Evolutionary conservation across 805 yeast species (phyloP).

Genomic region (Saccharomycopsis babjevae): DNA sequence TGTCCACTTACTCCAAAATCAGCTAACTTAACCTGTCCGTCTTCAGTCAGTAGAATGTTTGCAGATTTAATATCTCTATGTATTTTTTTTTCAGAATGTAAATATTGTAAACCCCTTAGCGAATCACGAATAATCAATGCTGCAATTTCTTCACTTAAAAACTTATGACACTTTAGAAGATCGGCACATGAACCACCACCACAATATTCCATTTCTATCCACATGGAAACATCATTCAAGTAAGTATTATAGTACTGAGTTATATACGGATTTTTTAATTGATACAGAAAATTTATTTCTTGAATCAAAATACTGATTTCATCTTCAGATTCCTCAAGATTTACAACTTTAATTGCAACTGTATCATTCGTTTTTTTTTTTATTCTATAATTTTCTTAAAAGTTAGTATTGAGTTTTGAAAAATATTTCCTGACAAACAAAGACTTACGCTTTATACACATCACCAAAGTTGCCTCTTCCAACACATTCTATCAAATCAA

Average conservation of each 20-base stretch:
- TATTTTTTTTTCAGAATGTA: slow-evolving; percentile 66
- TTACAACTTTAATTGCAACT: slow-evolving; percentile 83
- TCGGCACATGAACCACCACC: slow-evolving; percentile 91
- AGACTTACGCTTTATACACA: slow-evolving; percentile 50
- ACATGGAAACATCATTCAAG: slow-evolving; percentile 56
- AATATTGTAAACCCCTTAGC: slow-evolving; percentile 60
- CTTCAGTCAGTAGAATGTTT: slow-evolving; percentile 62
- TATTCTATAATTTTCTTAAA: slow-evolving; percentile 1
- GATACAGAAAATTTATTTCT: slow-evolving; percentile 69
- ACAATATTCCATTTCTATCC: slow-evolving; percentile 91
- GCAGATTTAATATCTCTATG: slow-evolving; percentile 92
- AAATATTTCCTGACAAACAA: neutral
- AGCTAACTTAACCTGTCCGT: slow-evolving; percentile 69
- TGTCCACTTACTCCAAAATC: slow-evolving; percentile 94
- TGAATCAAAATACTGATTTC: slow-evolving; percentile 61
- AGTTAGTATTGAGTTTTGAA: neutral
- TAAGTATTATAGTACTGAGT: slow-evolving; percentile 59
- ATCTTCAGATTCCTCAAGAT: slow-evolving; percentile 69
- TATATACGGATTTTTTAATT: slow-evolving; percentile 53
- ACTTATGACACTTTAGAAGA: slow-evolving; percentile 45
- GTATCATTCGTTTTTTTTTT: slow-evolving; percentile 24
- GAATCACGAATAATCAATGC: slow-evolving; percentile 55
- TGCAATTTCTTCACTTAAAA: slow-evolving; percentile 48
- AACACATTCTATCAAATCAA: slow-evolving; percentile 40
- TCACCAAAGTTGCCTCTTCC: slow-evolving; percentile 87